Conservation (phyloP, 2,329 filamentous ascomycete genomes). For the Aspergillus fumigatiaffinis region DNA sequence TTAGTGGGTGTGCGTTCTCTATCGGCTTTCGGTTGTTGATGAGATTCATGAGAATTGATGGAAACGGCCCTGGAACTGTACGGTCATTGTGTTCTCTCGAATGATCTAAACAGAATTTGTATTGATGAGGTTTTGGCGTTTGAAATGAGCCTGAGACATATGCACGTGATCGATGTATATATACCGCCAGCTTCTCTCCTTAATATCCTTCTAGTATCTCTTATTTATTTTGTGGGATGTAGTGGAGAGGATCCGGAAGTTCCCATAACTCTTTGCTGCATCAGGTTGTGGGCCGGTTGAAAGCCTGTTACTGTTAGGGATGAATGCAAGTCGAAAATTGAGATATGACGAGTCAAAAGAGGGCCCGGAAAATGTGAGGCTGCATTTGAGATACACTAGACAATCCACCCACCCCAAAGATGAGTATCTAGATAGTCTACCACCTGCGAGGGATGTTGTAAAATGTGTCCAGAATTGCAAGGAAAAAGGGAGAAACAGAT, state of each 20-base stretch:
- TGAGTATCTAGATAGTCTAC: not conserved
- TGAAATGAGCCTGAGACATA: too few species aligned
- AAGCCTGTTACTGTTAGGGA: not conserved
- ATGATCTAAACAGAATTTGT: not conserved
- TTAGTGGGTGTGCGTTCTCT: not conserved
- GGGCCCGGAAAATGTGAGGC: not conserved
- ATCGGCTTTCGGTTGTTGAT: not conserved
- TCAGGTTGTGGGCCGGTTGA: not conserved
- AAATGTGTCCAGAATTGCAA: not conserved
- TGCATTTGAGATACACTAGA: too few species aligned
- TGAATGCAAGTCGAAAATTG: not conserved
- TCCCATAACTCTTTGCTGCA: not conserved
- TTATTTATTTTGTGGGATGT: too few species aligned
- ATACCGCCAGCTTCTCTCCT: not conserved
- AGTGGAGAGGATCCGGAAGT: not conserved
- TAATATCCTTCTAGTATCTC: too few species aligned
- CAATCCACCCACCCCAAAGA: too few species aligned
- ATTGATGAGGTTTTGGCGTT: too few species aligned
- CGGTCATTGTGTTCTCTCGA: too few species aligned
- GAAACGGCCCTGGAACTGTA: not conserved
- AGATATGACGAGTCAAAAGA: not conserved
- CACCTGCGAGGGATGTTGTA: not conserved
- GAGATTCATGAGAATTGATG: not conserved
- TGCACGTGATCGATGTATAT: not conserved
- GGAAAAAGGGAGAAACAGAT: too few species aligned